A percentile compares a stretch with the other conserved stretches of the same genome.
Evolutionary conservation across 2,329 filamentous ascomycete genomes (phyloP).

Genomic region (Chaetothyriales sp.): DNA sequence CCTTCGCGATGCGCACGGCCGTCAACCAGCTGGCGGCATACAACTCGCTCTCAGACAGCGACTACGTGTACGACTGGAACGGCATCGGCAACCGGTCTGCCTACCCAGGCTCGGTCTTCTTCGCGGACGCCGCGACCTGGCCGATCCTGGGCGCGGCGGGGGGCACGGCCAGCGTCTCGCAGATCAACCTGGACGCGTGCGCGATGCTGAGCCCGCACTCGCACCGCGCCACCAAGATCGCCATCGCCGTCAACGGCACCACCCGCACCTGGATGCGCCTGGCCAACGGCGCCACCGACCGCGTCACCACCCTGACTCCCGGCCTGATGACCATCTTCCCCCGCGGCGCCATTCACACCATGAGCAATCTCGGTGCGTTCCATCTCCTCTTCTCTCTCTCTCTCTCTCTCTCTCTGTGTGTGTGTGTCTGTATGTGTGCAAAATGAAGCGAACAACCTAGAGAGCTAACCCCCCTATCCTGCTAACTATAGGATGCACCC

Average conservation of each 20-base stretch:
- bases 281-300: conserved; percentile 35
- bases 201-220: conserved; percentile 37
- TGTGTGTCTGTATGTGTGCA: too few species aligned
- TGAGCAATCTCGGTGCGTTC: conserved; percentile 21
- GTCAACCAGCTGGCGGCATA: conserved; percentile 34
- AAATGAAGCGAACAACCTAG: not conserved
- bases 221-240: conserved; percentile 37
- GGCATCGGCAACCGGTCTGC: conserved; percentile 10
- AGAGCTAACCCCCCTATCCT: too few species aligned
- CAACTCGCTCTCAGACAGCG: conserved; percentile 27
- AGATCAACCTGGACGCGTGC: conserved; percentile 34
- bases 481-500: conserved; percentile 25
- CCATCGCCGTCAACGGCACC: conserved; percentile 33
- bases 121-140: conserved; percentile 28
- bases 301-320: conserved; percentile 28
- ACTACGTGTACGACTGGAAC: conserved; percentile 37
- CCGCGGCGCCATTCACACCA: conserved; percentile 32
- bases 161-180: conserved; percentile 21
- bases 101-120: conserved; percentile 8
- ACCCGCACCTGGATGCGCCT: conserved; percentile 38
- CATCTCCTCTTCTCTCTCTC: too few species aligned
- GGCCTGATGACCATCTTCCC: conserved; percentile 39
- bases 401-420: too few species aligned
- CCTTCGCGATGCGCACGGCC: conserved; percentile 25
- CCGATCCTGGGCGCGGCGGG: conserved; percentile 28